Evolutionary conservation across 805 yeast genomes (phyloP).

Genomic region (Pichia phayaonensis): DNA sequence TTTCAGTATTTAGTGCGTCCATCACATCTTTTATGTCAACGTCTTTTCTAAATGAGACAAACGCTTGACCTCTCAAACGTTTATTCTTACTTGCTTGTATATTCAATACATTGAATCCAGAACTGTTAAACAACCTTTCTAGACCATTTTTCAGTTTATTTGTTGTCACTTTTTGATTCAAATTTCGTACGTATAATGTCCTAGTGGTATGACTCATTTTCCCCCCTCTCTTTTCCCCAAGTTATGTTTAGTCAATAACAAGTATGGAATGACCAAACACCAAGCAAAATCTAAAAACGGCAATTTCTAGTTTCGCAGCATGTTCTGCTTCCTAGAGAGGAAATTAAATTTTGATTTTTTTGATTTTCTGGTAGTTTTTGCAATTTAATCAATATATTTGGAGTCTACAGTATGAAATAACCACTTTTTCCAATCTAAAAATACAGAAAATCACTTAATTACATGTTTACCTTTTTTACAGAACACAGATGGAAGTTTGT

Average conservation of each 20-base stretch:
- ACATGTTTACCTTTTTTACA: not conserved
- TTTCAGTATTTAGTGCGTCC: constrained; percentile 32
- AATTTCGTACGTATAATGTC: constrained; percentile 44
- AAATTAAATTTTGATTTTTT: not conserved
- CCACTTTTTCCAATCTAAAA: too few species aligned
- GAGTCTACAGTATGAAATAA: too few species aligned
- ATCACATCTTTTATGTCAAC: constrained; percentile 41
- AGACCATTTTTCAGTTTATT: constrained; percentile 42
- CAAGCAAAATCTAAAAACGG: not conserved
- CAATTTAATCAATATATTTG: too few species aligned
- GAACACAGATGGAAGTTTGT: not conserved
- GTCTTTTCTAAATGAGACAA: constrained; percentile 44
- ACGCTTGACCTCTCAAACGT: constrained; percentile 78
- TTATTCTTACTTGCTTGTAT: constrained; percentile 53
- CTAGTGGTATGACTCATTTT: not conserved
- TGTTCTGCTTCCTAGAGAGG: not conserved
- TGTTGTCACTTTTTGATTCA: constrained; percentile 60
- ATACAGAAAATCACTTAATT: not conserved
- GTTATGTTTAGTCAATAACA: too few species aligned
- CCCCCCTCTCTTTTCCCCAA: too few species aligned
- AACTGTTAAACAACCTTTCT: constrained; percentile 36
- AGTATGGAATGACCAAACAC: not conserved
- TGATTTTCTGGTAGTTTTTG: not conserved
- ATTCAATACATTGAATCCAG: constrained; percentile 35
- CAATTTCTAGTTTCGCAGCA: not conserved